Evolutionary conservation across 208 protist genomes (phyloP).

Genomic region (Phytomonas francai): DNA sequence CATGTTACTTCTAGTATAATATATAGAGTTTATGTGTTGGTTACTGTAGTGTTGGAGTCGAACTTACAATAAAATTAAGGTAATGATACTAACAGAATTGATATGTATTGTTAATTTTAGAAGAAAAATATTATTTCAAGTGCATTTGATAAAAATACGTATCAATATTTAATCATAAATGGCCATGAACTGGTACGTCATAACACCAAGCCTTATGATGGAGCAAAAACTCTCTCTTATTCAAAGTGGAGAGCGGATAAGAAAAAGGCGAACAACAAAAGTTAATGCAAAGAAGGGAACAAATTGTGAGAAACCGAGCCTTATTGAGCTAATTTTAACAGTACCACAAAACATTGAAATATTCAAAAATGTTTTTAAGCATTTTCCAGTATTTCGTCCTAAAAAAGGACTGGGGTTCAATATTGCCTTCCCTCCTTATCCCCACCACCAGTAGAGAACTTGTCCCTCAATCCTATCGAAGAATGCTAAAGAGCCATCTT

Average conservation of each 20-base stretch:
- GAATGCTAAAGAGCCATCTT: neutral
- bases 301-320: neutral
- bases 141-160: neutral
- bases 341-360: neutral
- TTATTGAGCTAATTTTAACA: neutral
- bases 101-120: conserved; percentile 8
- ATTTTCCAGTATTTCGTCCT: neutral
- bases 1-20: neutral
- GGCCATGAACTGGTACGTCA: neutral
- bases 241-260: neutral
- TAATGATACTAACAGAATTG: conserved; percentile 7
- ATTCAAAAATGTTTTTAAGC: neutral
- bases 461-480: neutral
- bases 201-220: neutral
- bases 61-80: conserved; percentile 3
- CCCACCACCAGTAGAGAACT: neutral
- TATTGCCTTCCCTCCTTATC: neutral
- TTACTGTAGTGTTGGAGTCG: neutral
- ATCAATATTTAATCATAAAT: neutral
- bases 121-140: neutral
- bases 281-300: neutral
- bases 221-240: neutral
- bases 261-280: conserved; percentile 1
- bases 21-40: neutral
- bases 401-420: neutral